Conservation (phyloP, 2,329 filamentous ascomycete species). For the Aureobasidium namibiae region DNA sequence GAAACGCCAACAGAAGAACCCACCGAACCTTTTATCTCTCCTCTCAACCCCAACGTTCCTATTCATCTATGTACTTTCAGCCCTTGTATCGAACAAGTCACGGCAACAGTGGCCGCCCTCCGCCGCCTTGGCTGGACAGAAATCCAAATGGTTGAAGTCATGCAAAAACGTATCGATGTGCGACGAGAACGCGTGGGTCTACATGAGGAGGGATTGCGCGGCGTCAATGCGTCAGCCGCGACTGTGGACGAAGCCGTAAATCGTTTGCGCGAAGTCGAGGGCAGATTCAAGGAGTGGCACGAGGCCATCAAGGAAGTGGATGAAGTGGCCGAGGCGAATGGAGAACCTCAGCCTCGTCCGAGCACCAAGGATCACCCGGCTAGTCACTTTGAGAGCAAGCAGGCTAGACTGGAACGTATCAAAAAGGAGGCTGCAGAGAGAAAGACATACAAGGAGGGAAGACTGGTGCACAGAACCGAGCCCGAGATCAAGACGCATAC, state of each 20-base stretch:
- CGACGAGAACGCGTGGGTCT: conserved; percentile 72
- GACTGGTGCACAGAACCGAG: conserved; percentile 72
- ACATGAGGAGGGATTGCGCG: conserved; percentile 56
- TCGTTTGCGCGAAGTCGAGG: conserved; percentile 65
- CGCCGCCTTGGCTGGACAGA: conserved; percentile 79
- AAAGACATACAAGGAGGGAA: conserved; percentile 66
- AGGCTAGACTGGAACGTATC: conserved; percentile 24
- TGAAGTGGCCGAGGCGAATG: conserved; percentile 25
- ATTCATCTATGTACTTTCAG: conserved; percentile 88
- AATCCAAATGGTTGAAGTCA: conserved; percentile 87
- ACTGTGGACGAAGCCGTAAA: conserved; percentile 72
- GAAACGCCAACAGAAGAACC: not conserved
- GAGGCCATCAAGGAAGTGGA: conserved; percentile 27
- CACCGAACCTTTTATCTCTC: conserved; percentile 29
- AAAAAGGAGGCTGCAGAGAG: conserved; percentile 30
- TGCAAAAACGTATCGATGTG: conserved; percentile 71
- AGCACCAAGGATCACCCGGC: conserved; percentile 19
- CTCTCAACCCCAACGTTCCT: conserved; percentile 62
- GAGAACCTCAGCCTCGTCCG: conserved; percentile 18
- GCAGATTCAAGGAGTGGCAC: conserved; percentile 59
- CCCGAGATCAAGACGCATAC: conserved; percentile 91
- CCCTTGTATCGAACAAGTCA: conserved; percentile 94
- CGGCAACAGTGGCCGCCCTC: conserved; percentile 71
- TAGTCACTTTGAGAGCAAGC: conserved; percentile 18
- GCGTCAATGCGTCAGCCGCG: conserved; percentile 59